A percentile compares a stretch with the other conserved stretches of the same genome.
Conservation (phyloP, 2,329 filamentous ascomycete species). For the Diaporthe helianthi region DNA sequence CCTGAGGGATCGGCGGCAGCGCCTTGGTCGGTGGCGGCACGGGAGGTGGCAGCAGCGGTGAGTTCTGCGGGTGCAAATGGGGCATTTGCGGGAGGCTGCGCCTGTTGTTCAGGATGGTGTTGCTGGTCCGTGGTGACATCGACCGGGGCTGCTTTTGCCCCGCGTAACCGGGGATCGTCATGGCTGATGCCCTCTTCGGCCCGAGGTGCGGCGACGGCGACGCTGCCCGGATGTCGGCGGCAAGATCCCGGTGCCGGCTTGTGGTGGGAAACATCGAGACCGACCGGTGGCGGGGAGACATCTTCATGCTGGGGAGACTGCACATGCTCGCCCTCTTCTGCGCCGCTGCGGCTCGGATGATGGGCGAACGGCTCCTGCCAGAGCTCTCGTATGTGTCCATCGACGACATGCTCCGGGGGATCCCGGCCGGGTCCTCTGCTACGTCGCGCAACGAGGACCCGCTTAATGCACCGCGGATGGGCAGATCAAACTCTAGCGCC, state of each 20-base stretch:
- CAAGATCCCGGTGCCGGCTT: neutral
- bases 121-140: conserved; percentile 22
- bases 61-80: conserved; percentile 27
- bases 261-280: conserved; percentile 26
- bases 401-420: conserved; percentile 44
- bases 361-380: conserved; percentile 34
- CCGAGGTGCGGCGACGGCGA: neutral
- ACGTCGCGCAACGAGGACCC: neutral
- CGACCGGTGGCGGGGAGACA: conserved; percentile 24
- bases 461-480: neutral
- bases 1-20: conserved; percentile 59
- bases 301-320: conserved; percentile 33
- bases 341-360: conserved; percentile 32
- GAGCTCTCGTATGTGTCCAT: conserved; percentile 41
- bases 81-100: conserved; percentile 57
- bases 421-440: conserved; percentile 7
- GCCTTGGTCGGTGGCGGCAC: conserved; percentile 62
- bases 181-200: conserved; percentile 33
- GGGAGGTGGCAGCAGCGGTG: conserved; percentile 58
- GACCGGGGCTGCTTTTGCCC: neutral
- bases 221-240: neutral
- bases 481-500: conserved; percentile 1
- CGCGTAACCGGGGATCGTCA: conserved; percentile 30
- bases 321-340: conserved; percentile 37
- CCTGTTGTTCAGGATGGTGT: conserved; percentile 41